Conservation (phyloP, 2,329 filamentous ascomycete genomes). For the Aureobasidium sp. region DNA sequence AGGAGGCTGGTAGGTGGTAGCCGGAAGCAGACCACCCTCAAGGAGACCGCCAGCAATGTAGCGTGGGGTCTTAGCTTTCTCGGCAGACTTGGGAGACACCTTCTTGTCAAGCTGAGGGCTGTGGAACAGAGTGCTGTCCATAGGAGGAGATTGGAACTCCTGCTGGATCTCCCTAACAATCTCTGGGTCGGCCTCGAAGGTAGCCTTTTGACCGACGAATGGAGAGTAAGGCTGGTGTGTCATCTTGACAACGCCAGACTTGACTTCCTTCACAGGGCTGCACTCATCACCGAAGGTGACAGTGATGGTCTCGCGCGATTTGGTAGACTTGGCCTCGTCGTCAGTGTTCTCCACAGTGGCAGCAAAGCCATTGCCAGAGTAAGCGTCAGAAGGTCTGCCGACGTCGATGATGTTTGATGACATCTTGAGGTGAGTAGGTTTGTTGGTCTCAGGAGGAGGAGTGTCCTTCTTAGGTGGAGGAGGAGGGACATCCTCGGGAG, state of each 20-base stretch:
- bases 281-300: not conserved
- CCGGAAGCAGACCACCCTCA: not conserved
- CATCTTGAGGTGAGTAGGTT: not conserved
- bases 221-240: not conserved
- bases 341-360: not conserved
- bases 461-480: constrained; percentile 2
- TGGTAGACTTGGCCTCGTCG: not conserved
- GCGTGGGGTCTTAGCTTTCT: not conserved
- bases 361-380: not conserved
- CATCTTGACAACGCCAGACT: not conserved
- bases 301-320: not conserved
- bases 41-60: not conserved
- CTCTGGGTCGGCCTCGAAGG: not conserved
- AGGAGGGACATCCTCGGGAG: not conserved
- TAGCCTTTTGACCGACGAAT: not conserved
- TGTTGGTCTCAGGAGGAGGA: not conserved
- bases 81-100: not conserved
- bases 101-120: not conserved
- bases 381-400: not conserved
- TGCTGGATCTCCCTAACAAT: not conserved
- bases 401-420: not conserved
- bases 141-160: not conserved
- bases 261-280: not conserved
- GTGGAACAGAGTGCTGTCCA: not conserved
- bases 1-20: not conserved